Base-by-base conservation (phyloP, 148 eudicot species). In the Simmondsia chinensis region DNA sequence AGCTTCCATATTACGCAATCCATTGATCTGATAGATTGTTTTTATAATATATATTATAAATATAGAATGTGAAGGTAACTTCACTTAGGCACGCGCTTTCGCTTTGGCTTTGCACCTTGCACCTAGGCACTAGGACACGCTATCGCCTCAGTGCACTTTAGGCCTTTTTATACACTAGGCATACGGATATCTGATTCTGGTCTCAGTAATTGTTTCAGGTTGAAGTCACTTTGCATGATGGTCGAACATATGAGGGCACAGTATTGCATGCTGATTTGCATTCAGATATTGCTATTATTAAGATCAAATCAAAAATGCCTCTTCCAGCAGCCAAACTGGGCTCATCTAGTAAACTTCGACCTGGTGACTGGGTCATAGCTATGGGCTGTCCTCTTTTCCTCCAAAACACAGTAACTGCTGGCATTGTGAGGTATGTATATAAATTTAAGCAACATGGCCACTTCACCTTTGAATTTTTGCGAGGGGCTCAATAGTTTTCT, bases 331-430 rank as follows among this genome's bases (percentile, higher is more conserved):
- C 97, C 12, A 78, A 73, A 65, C 80, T 89, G 40, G 95, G 95
- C 33, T 47, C 71, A 34, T 89, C 95, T 22, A 72, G 64, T 57
- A 73, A 69, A 65, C 97, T 89, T 65, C 95, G 95, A 52, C 95
- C 97, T 28, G 97, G 97, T 41, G 97, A 89, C 52, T 84, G 97
- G 97, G 97, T 84, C 52, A 52, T 89, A 59, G 94, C 97, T 47
- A 33, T 84, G 80, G 97, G 97, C 24, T 84, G 95, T 33, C 97
- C 97, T 21, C 87, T 81, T 64, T 73, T 88, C 50, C 83, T 84
- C 50, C 95, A 84, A 61, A 89, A 84, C 69, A 84, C 97, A 5
- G 63, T 89, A 42, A 84, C 97, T n/a, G 95, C 97, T 23, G 97
- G 97, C 45, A 89, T 89, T 43, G 76, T 89, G 17, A 89, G 97